phyloP scores from a whole-genome alignment of 768 basidiomycete genomes.

The Kwoniella pini region DNA sequence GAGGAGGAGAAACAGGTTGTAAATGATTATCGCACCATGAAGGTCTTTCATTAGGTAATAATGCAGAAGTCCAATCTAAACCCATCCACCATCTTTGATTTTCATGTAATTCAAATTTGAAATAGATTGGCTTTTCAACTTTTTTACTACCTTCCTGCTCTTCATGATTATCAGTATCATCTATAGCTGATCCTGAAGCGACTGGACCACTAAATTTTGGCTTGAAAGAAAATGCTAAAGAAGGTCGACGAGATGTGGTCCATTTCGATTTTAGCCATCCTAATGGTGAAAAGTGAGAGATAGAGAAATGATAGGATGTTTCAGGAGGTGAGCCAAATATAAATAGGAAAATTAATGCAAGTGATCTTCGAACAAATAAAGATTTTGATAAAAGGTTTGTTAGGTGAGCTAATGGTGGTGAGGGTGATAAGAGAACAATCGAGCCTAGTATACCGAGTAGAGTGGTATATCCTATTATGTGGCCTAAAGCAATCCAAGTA shows the following conservation, averaged over 20 bases:
- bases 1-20: conserved; percentile 71
- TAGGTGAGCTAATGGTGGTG: conserved; percentile 42
- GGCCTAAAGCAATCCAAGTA: conserved; percentile 41
- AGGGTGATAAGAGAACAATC: conserved; percentile 41
- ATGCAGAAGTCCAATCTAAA: conserved; percentile 90
- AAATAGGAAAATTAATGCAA: conserved; percentile 69
- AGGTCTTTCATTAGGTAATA: conserved; percentile 84
- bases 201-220: conserved; percentile 56
- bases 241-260: conserved; percentile 62
- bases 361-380: conserved; percentile 63
- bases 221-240: conserved; percentile 59
- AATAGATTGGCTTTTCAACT: conserved; percentile 55
- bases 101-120: conserved; percentile 87
- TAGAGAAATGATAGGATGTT: conserved; percentile 58
- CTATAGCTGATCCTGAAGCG: conserved; percentile 29
- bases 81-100: conserved; percentile 99
- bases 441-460: conserved; percentile 38
- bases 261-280: conserved; percentile 67
- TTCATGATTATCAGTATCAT: conserved; percentile 16
- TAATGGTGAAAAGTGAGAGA: conserved; percentile 64
- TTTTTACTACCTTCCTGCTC: conserved; percentile 19
- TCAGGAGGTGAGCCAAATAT: conserved; percentile 67
- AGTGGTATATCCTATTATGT: conserved; percentile 29
- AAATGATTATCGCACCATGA: conserved; percentile 75
- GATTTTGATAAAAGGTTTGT: conserved; percentile 50